Conservation (phyloP, 176 grass and related monocot species). For the Carex littledalei region DNA sequence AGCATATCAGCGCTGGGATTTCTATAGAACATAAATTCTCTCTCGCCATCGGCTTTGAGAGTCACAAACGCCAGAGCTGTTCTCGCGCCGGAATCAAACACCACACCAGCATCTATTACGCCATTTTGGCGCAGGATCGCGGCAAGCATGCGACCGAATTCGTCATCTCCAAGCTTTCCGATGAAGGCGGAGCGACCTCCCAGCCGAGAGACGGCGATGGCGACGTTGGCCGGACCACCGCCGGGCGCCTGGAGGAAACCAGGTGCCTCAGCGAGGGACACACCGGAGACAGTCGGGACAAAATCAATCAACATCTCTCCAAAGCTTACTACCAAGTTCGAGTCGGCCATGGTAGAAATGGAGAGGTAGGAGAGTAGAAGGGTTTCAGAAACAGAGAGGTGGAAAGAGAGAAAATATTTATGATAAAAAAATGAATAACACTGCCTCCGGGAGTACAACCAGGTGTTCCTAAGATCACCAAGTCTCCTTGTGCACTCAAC, state of each 20-base stretch:
- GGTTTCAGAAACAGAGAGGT: not conserved
- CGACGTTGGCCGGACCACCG: conserved; percentile 87
- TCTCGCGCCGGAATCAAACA: conserved; percentile 75
- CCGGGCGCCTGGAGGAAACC: conserved; percentile 91
- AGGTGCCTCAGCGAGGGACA: conserved; percentile 89
- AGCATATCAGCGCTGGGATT: conserved; percentile 99
- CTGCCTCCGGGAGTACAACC: too few relatives aligned
- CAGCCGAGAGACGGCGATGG: conserved; percentile 80
- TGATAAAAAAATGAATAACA: too few relatives aligned
- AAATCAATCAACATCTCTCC: conserved; percentile 99
- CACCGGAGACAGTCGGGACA: conserved; percentile 74
- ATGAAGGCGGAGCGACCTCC: conserved; percentile 73
- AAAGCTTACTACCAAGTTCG: conserved; percentile 69
- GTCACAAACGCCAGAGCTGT: conserved; percentile 99
- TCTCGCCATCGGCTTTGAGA: conserved; percentile 77
- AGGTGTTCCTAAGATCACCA: too few relatives aligned
- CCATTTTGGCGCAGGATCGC: conserved; percentile 85
- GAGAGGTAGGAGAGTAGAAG: not conserved
- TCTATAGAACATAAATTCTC: conserved; percentile 99
- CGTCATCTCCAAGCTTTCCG: conserved; percentile 95
- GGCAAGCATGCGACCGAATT: conserved; percentile 96
- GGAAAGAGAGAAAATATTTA: not conserved
- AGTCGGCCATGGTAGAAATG: conserved; percentile 37
- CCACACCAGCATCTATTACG: conserved; percentile 61
- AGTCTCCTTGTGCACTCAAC: too few relatives aligned